A percentile compares a stretch with the other conserved stretches of the same genome.
Conservation (phyloP, 768 basidiomycete genomes). For the Hericium coralloides region DNA sequence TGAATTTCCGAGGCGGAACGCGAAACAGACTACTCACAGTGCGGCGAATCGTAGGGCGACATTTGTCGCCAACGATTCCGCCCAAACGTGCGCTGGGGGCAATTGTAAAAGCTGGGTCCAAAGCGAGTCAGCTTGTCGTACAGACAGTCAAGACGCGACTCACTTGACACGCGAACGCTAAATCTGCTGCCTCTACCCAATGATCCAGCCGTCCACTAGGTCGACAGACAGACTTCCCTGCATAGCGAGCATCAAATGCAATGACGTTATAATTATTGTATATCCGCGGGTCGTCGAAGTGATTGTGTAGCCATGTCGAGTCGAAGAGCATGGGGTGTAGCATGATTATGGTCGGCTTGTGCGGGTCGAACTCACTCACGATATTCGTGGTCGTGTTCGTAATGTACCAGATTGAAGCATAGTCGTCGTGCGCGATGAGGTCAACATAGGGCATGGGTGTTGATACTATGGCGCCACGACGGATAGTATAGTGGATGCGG, state of each 20-base stretch:
- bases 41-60: constrained; percentile 55
- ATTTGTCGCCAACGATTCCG: constrained; percentile 28
- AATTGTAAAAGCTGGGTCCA: constrained; percentile 44
- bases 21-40: constrained; percentile 36
- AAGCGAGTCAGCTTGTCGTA: neutral
- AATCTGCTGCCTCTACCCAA: constrained; percentile 74
- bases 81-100: constrained; percentile 63
- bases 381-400: constrained; percentile 53
- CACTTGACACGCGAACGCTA: constrained; percentile 59
- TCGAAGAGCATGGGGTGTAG: constrained; percentile 64
- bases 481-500: too few relatives aligned
- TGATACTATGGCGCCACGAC: neutral
- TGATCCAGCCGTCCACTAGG: constrained; percentile 53
- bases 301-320: constrained; percentile 56
- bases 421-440: constrained; percentile 51
- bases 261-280: constrained; percentile 55
- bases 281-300: constrained; percentile 60
- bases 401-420: constrained; percentile 62
- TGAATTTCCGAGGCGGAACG: neutral
- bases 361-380: constrained; percentile 57
- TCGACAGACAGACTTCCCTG: constrained; percentile 47
- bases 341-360: constrained; percentile 58
- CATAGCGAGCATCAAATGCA: constrained; percentile 63
- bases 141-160: constrained; percentile 15
- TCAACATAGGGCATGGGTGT: constrained; percentile 59